Evolutionary conservation across 176 grass and related monocot genomes (phyloP), one percentile per base, ranked within the genome.

Genomic region (Eleusine indica): DNA sequence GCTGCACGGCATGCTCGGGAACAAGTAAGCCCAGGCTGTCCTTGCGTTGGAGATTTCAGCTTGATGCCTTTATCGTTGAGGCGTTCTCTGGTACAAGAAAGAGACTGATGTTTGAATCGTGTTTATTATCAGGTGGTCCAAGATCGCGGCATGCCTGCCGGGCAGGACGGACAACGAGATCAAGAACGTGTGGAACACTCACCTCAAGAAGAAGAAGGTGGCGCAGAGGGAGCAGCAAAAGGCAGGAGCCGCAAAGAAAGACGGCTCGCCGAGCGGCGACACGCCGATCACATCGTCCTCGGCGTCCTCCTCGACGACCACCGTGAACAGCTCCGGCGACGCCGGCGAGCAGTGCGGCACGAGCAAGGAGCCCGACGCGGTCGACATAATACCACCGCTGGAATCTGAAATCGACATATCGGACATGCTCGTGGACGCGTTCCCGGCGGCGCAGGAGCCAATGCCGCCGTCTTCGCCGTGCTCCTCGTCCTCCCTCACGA

Each of bases 161-260:
- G 94, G 94, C 66, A 90, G 94, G 85, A 97, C 94, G 58, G 94
- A 97, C 87, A 97, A 97, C 75, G 94, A 97, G 89, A 97, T 97
- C 86, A 97, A 97, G 88, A 97, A 97, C 82, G 86, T 97, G 22
- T 97, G 94, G 94, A 94, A 97, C 88, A 94, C 94, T 18, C 88
- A 94, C 90, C 83, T 97, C 58, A 97, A 97, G 92, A 97, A 94
- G 92, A 94, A 38, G 92, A 94, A 38, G 67, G 75, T 66, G 70
- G 53, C 76, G 53, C 76, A 61, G 32, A 75, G 71, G 35, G 74
- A 86, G 40, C 67, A 56, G 65, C 22, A 56, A 46, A 71, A 86
- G 75, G 41, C 32, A 7, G 68, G 28, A 19, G 32, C 21, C 12
- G 37, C 66, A 30, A 28, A 62, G 48, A 83, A 6, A 19, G 84